Evolutionary conservation across 2,329 filamentous ascomycete genomes (phyloP), one percentile per base, ranked within the genome.

Genomic region (Nemania diffusa): DNA sequence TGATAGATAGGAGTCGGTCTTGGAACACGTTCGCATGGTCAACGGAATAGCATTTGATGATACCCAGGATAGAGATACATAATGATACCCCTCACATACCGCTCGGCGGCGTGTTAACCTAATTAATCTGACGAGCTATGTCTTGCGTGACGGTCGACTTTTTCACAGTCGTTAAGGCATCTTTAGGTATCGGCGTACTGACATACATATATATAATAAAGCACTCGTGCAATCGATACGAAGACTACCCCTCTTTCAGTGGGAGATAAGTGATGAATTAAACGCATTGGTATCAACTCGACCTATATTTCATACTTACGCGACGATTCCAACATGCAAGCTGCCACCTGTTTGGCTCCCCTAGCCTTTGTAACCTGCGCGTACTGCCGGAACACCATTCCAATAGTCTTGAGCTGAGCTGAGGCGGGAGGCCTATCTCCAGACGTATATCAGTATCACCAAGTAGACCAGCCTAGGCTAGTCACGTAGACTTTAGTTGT

Each of bases 41-140:
- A 32, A 27, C 37, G 5, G 46, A 8, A 50, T 27, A 51, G 20
- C n/a, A 26, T 55, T 11, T 58, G 24, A 68, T 44, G 66, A 68
- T 68, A 65, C 62, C 53, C 58, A 66, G 9, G 62, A 68, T 66
- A 66, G 55, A 63, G 32, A 37, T n/a, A 55, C 11, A 59, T 9
- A 29, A 57, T 62, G 57, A 68, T 68, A 68, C 62, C 66, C 56
- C 60, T n/a, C 15, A 34, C 6, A 46, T 34, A 44, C 46, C 26
- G 17, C 63, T 52, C 22, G 8, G 48, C 29, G 48, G 48, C 29
- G 22, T 11, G 27, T 6, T 13, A 20, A 32, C n/a, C 2, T 9
- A 6, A 24, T 32, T 52, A 15, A 56, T 57, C 17, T 40, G 44
- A 17, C 29, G 0, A 24, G 26, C 1, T 27, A 6, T 6, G 24